Evolutionary conservation across 192 early-diverging fungal genomes (phyloP).

Genomic region (Entomortierella chlamydospora): DNA sequence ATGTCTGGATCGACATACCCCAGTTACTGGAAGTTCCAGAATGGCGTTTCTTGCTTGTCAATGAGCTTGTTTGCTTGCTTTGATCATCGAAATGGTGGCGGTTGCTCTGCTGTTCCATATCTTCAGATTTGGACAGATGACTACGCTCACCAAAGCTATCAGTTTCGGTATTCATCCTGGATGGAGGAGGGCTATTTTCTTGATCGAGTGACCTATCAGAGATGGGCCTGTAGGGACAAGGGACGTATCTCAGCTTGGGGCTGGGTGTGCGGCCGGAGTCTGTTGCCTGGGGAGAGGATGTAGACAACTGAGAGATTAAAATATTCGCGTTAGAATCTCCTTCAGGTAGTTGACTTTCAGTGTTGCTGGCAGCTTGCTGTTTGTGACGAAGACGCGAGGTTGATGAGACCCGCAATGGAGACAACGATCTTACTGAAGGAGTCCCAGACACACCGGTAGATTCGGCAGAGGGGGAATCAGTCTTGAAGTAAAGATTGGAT

Average conservation of each 20-base stretch:
- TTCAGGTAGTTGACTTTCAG: too few relatives aligned
- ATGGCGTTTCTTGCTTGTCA: neutral
- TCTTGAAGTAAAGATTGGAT: constrained; percentile 20
- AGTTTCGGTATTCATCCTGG: neutral
- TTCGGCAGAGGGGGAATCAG: neutral
- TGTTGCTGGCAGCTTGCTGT: neutral
- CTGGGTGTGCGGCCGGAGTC: too few relatives aligned
- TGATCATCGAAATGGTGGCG: too few relatives aligned
- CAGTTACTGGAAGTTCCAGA: constrained; percentile 8
- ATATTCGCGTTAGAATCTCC: too few relatives aligned
- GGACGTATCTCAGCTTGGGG: constrained; percentile 4
- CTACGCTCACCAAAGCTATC: too few relatives aligned
- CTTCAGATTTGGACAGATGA: too few relatives aligned
- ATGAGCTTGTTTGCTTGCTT: too few relatives aligned
- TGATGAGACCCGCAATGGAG: too few relatives aligned
- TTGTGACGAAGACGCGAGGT: neutral
- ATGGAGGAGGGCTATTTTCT: constrained; percentile 1
- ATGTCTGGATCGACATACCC: constrained; percentile 22
- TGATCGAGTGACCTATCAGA: constrained; percentile 1
- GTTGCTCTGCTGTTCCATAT: too few relatives aligned
- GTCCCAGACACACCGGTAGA: neutral
- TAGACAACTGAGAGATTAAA: too few relatives aligned
- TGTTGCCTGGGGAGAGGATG: too few relatives aligned
- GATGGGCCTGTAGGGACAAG: constrained; percentile 10
- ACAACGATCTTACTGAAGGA: neutral